Conservation (phyloP, 2,329 filamentous ascomycete species). For the Epichloe coenophiala region DNA sequence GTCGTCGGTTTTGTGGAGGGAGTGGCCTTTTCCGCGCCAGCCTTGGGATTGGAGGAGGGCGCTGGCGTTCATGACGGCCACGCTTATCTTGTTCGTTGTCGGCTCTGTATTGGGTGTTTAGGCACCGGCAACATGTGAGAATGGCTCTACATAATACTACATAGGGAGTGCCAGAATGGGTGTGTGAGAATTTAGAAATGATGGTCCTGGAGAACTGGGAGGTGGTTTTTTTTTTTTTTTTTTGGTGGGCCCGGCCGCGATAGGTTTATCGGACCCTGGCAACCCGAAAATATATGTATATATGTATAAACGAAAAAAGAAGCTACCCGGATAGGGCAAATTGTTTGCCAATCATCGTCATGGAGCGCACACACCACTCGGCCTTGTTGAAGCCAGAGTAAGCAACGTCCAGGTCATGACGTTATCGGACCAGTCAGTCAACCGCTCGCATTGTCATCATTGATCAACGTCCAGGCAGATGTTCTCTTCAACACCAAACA, state of each 20-base stretch:
- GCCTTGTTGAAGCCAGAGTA: too few species aligned
- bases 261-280: neutral
- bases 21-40: constrained; percentile 81
- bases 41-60: constrained; percentile 74
- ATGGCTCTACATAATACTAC: neutral
- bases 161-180: neutral
- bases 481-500: too few species aligned
- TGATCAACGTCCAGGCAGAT: too few species aligned
- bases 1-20: constrained; percentile 63
- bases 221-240: neutral
- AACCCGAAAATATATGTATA: neutral
- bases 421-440: neutral
- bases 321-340: too few species aligned
- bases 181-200: neutral
- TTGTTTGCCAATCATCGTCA: too few species aligned
- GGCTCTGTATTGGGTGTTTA: neutral
- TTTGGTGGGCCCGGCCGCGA: neutral
- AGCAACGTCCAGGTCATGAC: neutral
- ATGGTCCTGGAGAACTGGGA: neutral
- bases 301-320: too few species aligned
- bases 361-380: too few species aligned
- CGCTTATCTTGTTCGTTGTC: neutral
- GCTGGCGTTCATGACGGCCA: constrained; percentile 59
- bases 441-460: too few species aligned
- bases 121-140: neutral